Percentiles rank a stretch among this genome's conserved stretches.
phyloP scores from a whole-genome alignment of 495 filamentous ascomycete species.

The Penicillium cataractarum region DNA sequence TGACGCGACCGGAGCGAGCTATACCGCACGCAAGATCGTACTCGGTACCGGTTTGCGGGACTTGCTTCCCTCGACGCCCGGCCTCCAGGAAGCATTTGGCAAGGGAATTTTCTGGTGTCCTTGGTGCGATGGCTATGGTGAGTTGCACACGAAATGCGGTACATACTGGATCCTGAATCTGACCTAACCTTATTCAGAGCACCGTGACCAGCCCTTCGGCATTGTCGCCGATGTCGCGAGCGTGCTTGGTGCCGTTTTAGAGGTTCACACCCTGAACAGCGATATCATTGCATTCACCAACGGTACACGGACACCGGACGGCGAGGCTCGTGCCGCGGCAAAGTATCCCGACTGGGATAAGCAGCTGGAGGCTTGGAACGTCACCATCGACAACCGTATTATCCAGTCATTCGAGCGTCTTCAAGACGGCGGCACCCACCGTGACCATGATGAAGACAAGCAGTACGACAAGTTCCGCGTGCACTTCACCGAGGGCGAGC shows the following conservation, averaged over 20 bases:
- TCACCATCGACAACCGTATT: conserved; percentile 56
- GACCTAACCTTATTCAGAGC: conserved; percentile 32
- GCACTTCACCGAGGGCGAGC: conserved; percentile 50
- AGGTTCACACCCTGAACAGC: conserved; percentile 49
- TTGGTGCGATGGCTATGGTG: conserved; percentile 59
- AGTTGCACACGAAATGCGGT: background rate
- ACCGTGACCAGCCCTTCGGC: conserved; percentile 58
- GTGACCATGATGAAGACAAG: conserved; percentile 1
- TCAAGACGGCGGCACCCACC: conserved; percentile 42
- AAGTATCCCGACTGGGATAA: conserved; percentile 49
- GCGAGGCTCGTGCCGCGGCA: conserved; percentile 38
- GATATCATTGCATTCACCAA: conserved; percentile 56
- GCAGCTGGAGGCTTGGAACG: conserved; percentile 52
- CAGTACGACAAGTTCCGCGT: conserved; percentile 56
- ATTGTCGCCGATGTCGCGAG: conserved; percentile 51
- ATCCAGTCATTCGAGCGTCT: conserved; percentile 52
- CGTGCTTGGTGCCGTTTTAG: conserved; percentile 45
- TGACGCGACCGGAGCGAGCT: conserved; percentile 31
- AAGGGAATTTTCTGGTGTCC: conserved; percentile 64
- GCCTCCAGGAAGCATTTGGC: conserved; percentile 53
- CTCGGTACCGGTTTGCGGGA: conserved; percentile 60
- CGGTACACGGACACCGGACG: conserved; percentile 51
- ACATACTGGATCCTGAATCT: background rate
- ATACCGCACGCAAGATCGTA: conserved; percentile 55
- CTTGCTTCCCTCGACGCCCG: conserved; percentile 55